Percentiles rank a stretch among this genome's conserved stretches.
Conservation (phyloP, 108 stramenopile genomes). For the Nitzschia palea region DNA sequence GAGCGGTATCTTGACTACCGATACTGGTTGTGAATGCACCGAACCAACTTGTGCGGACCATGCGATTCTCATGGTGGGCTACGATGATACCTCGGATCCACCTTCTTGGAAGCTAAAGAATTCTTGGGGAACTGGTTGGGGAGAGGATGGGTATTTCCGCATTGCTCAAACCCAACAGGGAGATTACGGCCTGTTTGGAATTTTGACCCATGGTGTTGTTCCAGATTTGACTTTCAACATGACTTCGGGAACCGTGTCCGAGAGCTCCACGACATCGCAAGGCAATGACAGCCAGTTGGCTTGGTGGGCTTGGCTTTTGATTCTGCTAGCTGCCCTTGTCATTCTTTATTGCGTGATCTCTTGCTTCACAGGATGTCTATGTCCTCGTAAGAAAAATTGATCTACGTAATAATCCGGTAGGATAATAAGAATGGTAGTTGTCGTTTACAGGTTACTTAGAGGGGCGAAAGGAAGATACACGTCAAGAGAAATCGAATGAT, state of each 20-base stretch:
- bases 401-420: background rate
- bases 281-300: background rate
- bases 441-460: background rate
- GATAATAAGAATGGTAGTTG: background rate
- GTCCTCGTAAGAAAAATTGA: conserved; percentile 3
- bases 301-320: conserved; percentile 15
- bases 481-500: background rate
- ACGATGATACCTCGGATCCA: conserved; percentile 40
- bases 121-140: conserved; percentile 33
- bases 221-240: background rate
- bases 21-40: conserved; percentile 56
- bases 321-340: background rate
- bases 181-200: conserved; percentile 53
- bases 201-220: conserved; percentile 40
- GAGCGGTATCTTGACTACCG: conserved; percentile 68
- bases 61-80: conserved; percentile 86
- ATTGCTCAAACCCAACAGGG: conserved; percentile 36
- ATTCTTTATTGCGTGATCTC: background rate
- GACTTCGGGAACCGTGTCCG: no score
- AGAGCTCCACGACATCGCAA: no score
- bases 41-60: conserved; percentile 60
- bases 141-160: conserved; percentile 57
- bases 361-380: conserved; percentile 6
- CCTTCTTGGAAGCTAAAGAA: conserved; percentile 64
- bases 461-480: background rate